phyloP scores from a whole-genome alignment of 352 stramenopile genomes.

The Elongisporangium anandrum region DNA sequence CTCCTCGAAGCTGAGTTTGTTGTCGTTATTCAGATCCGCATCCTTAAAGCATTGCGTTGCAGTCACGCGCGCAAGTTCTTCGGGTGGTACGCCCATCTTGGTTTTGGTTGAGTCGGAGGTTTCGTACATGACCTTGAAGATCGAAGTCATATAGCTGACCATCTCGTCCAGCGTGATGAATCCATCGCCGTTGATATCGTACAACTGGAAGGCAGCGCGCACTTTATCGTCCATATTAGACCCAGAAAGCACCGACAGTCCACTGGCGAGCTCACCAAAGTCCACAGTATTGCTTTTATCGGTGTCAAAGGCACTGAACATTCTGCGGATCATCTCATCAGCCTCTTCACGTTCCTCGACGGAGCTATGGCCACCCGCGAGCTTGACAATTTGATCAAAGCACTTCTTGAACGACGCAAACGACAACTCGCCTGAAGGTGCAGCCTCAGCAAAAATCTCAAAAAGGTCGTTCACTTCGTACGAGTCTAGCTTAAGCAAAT shows the following conservation, averaged over 20 bases:
- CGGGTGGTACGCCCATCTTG: constrained; percentile 71
- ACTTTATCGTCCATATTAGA: constrained; percentile 87
- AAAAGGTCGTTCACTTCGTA: constrained; percentile 88
- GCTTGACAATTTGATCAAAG: constrained; percentile 84
- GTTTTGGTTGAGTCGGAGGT: constrained; percentile 69
- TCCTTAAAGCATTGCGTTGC: constrained; percentile 84
- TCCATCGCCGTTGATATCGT: constrained; percentile 81
- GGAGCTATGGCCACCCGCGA: constrained; percentile 65
- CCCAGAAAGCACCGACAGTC: constrained; percentile 78
- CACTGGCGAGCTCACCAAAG: constrained; percentile 83
- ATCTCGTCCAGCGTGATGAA: constrained; percentile 87
- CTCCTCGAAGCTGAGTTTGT: constrained; percentile 85
- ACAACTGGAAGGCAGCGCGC: constrained; percentile 79
- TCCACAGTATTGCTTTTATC: constrained; percentile 85
- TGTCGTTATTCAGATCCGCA: constrained; percentile 78
- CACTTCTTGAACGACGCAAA: constrained; percentile 86
- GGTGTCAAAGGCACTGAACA: constrained; percentile 84
- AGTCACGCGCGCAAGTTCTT: constrained; percentile 77
- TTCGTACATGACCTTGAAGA: constrained; percentile 90
- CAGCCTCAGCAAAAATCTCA: constrained; percentile 83
- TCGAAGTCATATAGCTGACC: constrained; percentile 85
- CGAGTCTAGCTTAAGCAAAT: constrained; percentile 78
- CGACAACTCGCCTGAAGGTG: constrained; percentile 68
- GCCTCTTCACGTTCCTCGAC: constrained; percentile 69
- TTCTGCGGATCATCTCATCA: constrained; percentile 72